Conservation (phyloP, 2,329 filamentous ascomycete genomes). For the Aspergillus latus region DNA sequence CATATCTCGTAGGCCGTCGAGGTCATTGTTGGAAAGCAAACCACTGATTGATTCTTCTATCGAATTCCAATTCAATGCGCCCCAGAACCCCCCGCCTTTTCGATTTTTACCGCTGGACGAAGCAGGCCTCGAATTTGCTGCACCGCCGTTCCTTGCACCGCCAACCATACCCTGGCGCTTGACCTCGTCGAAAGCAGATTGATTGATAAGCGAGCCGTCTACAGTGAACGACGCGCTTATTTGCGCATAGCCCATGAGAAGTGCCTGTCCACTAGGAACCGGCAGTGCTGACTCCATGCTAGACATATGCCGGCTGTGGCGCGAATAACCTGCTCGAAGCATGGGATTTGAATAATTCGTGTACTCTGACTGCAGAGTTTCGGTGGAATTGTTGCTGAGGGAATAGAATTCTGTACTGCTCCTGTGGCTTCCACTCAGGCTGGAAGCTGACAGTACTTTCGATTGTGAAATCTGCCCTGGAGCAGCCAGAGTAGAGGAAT, state of each 20-base stretch:
- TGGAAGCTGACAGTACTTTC: constrained; percentile 73
- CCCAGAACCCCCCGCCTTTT: constrained; percentile 76
- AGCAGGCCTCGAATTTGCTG: constrained; percentile 57
- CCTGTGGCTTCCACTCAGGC: constrained; percentile 73
- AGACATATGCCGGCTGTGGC: constrained; percentile 48
- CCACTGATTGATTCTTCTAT: constrained; percentile 86
- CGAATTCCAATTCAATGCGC: constrained; percentile 81
- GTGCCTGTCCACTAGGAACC: constrained; percentile 56
- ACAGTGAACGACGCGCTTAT: constrained; percentile 88
- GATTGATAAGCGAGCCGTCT: constrained; percentile 86
- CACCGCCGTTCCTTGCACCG: constrained; percentile 69
- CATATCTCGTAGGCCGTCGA: constrained; percentile 96
- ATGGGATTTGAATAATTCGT: constrained; percentile 52
- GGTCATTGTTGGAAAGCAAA: constrained; percentile 78
- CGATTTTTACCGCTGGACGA: constrained; percentile 38
- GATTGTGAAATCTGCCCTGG: constrained; percentile 45
- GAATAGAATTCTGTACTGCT: constrained; percentile 96
- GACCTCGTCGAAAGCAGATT: constrained; percentile 88
- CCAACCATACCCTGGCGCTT: constrained; percentile 91
- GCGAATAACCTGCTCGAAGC: constrained; percentile 49
- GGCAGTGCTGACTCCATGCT: constrained; percentile 34
- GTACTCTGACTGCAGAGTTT: constrained; percentile 90
- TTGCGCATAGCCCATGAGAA: constrained; percentile 99
- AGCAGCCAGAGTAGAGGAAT: constrained; percentile 26
- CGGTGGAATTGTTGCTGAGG: constrained; percentile 89